Percentiles rank a stretch among this genome's conserved stretches.
Evolutionary conservation across 805 yeast species (phyloP).

Genomic region (Candida maris): DNA sequence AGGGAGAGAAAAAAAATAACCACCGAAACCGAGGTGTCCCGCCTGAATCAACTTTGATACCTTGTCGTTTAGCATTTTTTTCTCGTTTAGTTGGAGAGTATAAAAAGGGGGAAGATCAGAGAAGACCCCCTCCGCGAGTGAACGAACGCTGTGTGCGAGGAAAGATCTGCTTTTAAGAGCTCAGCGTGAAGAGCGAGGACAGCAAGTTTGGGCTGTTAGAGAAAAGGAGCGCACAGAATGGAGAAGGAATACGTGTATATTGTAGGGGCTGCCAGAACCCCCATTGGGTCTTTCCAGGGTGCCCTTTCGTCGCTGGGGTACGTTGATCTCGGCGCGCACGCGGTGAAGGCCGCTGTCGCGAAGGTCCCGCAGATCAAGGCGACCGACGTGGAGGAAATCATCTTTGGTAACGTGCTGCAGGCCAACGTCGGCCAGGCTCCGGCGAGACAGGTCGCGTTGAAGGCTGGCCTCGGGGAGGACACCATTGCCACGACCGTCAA

Average conservation of each 20-base stretch:
- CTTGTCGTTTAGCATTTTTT: background rate
- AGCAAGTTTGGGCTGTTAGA: too few relatives aligned
- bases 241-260: constrained; percentile 62
- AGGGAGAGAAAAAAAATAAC: background rate
- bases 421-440: constrained; percentile 97
- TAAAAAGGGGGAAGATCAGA: constrained; percentile 1
- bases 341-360: constrained; percentile 82
- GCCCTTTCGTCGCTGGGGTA: constrained; percentile 67
- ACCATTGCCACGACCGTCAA: constrained; percentile 88
- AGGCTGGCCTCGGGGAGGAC: constrained; percentile 78
- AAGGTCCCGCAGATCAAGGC: constrained; percentile 80
- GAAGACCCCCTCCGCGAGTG: too few relatives aligned
- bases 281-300: constrained; percentile 94
- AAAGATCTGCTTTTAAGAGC: too few relatives aligned
- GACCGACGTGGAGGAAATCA: constrained; percentile 78
- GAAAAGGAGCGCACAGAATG: constrained; percentile 13
- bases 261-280: constrained; percentile 90
- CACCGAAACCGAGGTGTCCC: background rate
- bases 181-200: background rate
- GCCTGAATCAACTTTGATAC: too few relatives aligned
- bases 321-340: constrained; percentile 87
- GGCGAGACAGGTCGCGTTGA: constrained; percentile 94
- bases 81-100: background rate
- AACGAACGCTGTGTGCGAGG: too few relatives aligned
- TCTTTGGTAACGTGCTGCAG: constrained; percentile 88